Base-by-base conservation (phyloP, 2,329 filamentous ascomycete species). In the Polychaeton citri region DNA sequence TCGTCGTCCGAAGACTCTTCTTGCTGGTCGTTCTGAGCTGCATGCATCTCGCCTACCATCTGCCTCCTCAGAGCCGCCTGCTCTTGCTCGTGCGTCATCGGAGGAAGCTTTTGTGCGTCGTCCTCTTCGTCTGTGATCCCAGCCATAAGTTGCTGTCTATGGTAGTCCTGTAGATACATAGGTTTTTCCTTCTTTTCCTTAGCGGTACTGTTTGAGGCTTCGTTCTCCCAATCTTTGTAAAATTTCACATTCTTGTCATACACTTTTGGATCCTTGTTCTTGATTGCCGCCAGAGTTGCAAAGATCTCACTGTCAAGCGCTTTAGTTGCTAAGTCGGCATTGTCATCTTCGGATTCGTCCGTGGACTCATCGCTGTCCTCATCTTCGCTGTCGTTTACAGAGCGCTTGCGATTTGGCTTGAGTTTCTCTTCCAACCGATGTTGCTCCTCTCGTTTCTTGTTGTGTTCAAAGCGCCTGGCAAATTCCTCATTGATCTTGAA, bases 391-490 rank as follows among this genome's bases (percentile, higher is more conserved):
- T 62, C 63, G 6, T 57, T 50, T 42, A 49, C 12, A 12, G 13
- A 12, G 10, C 43, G 36, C 19, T 47, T 45, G 10, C 46, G 35
- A 36, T 44, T 47, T 20, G 35, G 20, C 43, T 72, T 72, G 59
- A 81, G 85, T 61, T 94, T 96, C 51, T 94, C 82, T 61, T 96
- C 86, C 54, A 96, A 59, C 53, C 73, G 71, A 12, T 86, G 79
- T 44, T 76, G 65, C 57, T 98, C 90, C 55, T 93, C 87, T 39
- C 88, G 75, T 65, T 94, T 94, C 66, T 96, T 95, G 64, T 98
- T 98, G 63, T 96, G 73, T 59, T 98, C 90, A 50, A 94, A 96
- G 28, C 84, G 72, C 47, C 74, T 76, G 30, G 90, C 90, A 58
- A 79, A 98, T 35, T 92, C 84, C 56, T 86, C 69, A 60, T 98